Evolutionary conservation across 179 eudicot genomes (phyloP).

Genomic region (Camellia oleifera): DNA sequence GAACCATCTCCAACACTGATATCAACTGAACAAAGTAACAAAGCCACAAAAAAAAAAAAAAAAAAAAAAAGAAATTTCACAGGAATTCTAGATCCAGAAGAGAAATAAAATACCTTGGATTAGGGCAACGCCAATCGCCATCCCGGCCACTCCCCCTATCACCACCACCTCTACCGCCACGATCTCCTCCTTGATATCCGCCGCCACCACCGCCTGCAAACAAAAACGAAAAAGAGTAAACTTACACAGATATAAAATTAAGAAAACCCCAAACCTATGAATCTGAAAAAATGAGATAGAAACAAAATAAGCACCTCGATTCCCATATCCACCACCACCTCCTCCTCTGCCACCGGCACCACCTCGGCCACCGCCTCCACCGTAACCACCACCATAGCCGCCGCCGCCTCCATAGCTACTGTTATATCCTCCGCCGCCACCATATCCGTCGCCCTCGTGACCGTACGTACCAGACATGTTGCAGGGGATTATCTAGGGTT

Average conservation of each 20-base stretch:
- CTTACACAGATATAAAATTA: background rate
- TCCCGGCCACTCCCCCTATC: constrained; percentile 81
- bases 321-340: constrained; percentile 40
- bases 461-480: constrained; percentile 19
- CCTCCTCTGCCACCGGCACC: constrained; percentile 13
- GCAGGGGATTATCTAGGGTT: constrained; percentile 10
- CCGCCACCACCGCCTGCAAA: constrained; percentile 43
- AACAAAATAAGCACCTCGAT: constrained; percentile 29
- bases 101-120: constrained; percentile 49
- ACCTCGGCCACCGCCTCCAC: constrained; percentile 1
- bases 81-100: background rate
- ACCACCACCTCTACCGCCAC: constrained; percentile 44
- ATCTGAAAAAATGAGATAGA: background rate
- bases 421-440: constrained; percentile 19
- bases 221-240: background rate
- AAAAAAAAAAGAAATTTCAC: background rate
- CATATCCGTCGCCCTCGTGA: constrained; percentile 74
- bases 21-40: background rate
- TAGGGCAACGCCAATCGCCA: constrained; percentile 95
- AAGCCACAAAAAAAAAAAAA: background rate
- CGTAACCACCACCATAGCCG: constrained; percentile 20
- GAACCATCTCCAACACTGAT: background rate
- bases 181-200: constrained; percentile 76
- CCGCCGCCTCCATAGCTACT: constrained; percentile 16
- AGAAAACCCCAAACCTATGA: constrained; percentile 5